These are phyloP conservation scores for Eimeria maxima DNA, from an alignment of 169 alveolate genomes.

Conservation along the genomic window DNA sequence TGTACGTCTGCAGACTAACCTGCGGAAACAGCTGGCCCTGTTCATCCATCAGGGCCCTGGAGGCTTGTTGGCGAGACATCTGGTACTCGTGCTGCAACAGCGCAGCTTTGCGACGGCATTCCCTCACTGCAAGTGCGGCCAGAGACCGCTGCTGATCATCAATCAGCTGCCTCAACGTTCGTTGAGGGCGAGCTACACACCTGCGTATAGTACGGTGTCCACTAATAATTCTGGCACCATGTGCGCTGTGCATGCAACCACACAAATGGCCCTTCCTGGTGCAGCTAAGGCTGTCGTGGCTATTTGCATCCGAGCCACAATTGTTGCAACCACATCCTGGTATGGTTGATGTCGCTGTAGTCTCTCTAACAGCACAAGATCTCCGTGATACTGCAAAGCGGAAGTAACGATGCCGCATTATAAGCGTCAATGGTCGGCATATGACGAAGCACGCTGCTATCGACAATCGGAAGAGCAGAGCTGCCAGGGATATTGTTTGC, in stretches of 20 bases:
- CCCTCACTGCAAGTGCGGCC: slow-evolving; percentile 58
- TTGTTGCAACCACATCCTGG: slow-evolving; percentile 10
- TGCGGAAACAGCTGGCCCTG: slow-evolving; percentile 77
- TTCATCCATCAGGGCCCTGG: slow-evolving; percentile 79
- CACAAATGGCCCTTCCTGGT: neutral
- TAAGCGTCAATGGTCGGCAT: slow-evolving; percentile 59
- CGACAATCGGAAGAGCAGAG: slow-evolving; percentile 41
- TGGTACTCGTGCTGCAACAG: slow-evolving; percentile 59
- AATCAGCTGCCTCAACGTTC: slow-evolving; percentile 73
- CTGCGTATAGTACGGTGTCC: neutral
- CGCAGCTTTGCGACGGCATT: slow-evolving; percentile 52
- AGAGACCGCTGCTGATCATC: slow-evolving; percentile 67
- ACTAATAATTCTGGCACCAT: slow-evolving; percentile 3
- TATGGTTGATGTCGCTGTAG: neutral
- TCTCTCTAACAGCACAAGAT: neutral
- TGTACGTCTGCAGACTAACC: neutral
- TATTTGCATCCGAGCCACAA: neutral
- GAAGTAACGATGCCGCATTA: slow-evolving; percentile 9
- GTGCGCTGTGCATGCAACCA: neutral
- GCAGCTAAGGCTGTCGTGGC: neutral
- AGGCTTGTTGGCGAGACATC: slow-evolving; percentile 70
- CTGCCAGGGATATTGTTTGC: slow-evolving; percentile 35
- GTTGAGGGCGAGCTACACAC: slow-evolving; percentile 39
- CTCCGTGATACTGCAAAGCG: neutral
- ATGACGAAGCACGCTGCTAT: slow-evolving; percentile 35